Evolutionary conservation across 352 stramenopile genomes (phyloP).

Genomic region (Pythium guiyangense): DNA sequence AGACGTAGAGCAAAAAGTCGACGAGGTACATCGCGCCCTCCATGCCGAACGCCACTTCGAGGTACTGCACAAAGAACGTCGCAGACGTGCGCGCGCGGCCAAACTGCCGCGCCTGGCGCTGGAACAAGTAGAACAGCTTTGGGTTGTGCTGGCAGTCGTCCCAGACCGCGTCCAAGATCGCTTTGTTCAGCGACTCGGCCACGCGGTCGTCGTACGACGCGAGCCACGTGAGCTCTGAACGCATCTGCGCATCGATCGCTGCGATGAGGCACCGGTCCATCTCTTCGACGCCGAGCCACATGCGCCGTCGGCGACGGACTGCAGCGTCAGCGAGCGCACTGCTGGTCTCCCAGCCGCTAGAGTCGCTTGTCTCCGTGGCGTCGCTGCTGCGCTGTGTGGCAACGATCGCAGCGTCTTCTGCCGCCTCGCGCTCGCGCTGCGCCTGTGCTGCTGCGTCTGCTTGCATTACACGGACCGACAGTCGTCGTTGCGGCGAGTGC

Average conservation of each 20-base stretch:
- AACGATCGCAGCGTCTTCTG: no score
- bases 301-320: slow-evolving; percentile 20
- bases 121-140: slow-evolving; percentile 78
- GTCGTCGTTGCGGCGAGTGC: neutral
- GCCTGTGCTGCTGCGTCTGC: neutral
- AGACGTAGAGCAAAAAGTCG: slow-evolving; percentile 80
- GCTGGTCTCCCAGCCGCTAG: neutral
- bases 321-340: neutral
- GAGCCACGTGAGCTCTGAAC: slow-evolving; percentile 28
- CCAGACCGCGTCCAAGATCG: slow-evolving; percentile 80
- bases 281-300: slow-evolving; percentile 76
- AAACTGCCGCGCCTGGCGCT: slow-evolving; percentile 74
- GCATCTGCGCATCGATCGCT: slow-evolving; percentile 46
- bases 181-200: slow-evolving; percentile 64
- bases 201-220: slow-evolving; percentile 51
- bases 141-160: slow-evolving; percentile 83
- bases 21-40: slow-evolving; percentile 75
- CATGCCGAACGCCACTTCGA: slow-evolving; percentile 75
- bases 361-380: neutral
- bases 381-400: neutral
- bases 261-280: slow-evolving; percentile 65
- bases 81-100: slow-evolving; percentile 54
- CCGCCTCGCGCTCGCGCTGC: neutral
- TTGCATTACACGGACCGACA: neutral
- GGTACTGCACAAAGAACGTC: slow-evolving; percentile 67